A percentile compares a stretch with the other conserved stretches of the same genome.
phyloP scores from a whole-genome alignment of 306 rosid species.

The Amphicarpaea edgeworthii region DNA sequence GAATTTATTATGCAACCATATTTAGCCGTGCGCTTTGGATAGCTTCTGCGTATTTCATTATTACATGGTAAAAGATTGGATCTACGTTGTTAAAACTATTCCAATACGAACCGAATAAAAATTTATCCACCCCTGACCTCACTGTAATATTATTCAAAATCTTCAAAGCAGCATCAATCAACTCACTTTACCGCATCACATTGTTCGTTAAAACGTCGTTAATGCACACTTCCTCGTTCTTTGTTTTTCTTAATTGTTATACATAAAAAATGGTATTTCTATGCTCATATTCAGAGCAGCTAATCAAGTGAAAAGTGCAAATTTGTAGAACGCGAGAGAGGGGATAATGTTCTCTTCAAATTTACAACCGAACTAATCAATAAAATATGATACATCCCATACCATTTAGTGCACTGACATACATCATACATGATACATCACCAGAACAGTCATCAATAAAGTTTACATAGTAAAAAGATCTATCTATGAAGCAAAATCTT shows the following conservation, averaged over 20 bases:
- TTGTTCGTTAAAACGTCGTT: too few relatives aligned
- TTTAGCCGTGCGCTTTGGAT: too few relatives aligned
- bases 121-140: too few relatives aligned
- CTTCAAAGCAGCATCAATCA: too few relatives aligned
- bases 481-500: conserved; percentile 17
- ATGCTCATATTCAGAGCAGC: neutral
- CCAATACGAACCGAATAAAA: too few relatives aligned
- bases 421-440: conserved; percentile 35
- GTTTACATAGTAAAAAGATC: conserved; percentile 4
- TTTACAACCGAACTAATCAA: conserved; percentile 39
- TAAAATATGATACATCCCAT: conserved; percentile 38
- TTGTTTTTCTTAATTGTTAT: neutral
- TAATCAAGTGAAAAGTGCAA: conserved; percentile 14
- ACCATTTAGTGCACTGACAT: conserved; percentile 6
- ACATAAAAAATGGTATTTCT: neutral
- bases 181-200: too few relatives aligned
- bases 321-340: neutral
- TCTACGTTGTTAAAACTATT: too few relatives aligned
- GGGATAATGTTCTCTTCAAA: neutral
- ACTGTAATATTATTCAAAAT: too few relatives aligned
- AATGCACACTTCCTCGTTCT: neutral
- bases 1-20: too few relatives aligned
- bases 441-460: conserved; percentile 8
- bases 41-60: too few relatives aligned
- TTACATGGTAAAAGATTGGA: too few relatives aligned